Evolutionary conservation across 176 grass and related monocot species (phyloP).

Genomic region (Coix lacrymajobi): DNA sequence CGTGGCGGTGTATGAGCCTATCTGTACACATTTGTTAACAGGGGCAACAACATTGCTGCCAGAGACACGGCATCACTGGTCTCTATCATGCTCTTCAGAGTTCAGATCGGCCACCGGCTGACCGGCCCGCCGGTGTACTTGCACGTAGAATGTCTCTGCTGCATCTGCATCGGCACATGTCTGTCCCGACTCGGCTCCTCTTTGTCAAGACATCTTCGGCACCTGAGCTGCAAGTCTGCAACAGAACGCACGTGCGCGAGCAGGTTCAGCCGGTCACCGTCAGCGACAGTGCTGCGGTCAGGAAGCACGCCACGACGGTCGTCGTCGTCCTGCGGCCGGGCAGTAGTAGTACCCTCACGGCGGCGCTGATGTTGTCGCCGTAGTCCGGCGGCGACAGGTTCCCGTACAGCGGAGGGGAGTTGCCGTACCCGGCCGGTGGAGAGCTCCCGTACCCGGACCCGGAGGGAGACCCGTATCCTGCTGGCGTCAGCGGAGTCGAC

Average conservation of each 20-base stretch:
- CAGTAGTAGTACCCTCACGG: neutral
- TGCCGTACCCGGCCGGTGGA: constrained; percentile 13
- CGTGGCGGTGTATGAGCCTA: neutral
- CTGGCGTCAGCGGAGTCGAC: constrained; percentile 36
- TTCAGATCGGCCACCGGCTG: no score
- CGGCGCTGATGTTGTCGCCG: constrained; percentile 31
- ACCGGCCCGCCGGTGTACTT: no score
- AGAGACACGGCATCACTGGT: neutral
- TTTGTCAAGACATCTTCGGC: neutral
- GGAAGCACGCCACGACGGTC: constrained; percentile 1
- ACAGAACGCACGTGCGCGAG: neutral
- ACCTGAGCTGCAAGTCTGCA: neutral
- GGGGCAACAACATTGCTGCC: neutral
- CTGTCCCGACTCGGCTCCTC: neutral
- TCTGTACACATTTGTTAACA: neutral
- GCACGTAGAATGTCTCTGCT: neutral
- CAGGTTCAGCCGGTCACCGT: neutral
- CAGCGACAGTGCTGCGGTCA: neutral
- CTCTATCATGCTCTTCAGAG: neutral
- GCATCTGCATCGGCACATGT: neutral
- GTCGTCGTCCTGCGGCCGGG: neutral
- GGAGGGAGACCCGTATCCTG: neutral
- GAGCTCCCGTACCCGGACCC: constrained; percentile 15
- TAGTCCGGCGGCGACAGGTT: constrained; percentile 40
- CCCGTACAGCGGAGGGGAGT: constrained; percentile 37